Base-by-base conservation (phyloP, 129 eudicot species). In the Smallanthus sonchifolius region DNA sequence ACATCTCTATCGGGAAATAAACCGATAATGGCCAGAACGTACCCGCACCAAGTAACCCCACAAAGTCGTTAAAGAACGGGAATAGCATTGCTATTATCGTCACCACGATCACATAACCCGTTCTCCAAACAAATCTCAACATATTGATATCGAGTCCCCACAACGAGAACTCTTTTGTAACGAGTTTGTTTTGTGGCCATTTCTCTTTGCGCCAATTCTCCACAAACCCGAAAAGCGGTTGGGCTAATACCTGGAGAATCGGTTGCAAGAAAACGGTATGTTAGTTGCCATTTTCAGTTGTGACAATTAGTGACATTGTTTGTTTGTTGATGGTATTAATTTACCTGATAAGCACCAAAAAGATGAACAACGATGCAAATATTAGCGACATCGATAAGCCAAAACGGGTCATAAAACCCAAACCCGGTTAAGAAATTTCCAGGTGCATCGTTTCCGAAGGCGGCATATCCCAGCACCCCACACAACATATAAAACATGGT, bases 11-110 rank as follows among this genome's bases (percentile, higher is more conserved):
- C 0, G 97, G 96, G 80, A 89, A 92, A 73, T 81, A 89, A 11
- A 92, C 91, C 2, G 98, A 82, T 20, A 89, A 62, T 6, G 98
- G 98, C 95, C 91, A 92, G 45, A 92, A 92, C 0, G 86, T 57
- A 3, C 78, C 45, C 3, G 96, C 88, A 1, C 98, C 95, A n/a
- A 89, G 79, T 28, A 92, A 81, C 0, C 90, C 98, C 36, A 87
- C 84, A 32, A 92, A 76, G 59, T 89, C 87, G 39, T 92, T 87
- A 80, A 89, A 92, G 80, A 85, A 89, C 0, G 98, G 96, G 68
- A 92, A 81, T 10, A 84, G 7, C 91, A 87, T 87, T 5, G 96
- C 95, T 0, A 87, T 2, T 6, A 82, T 30, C 5, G 92, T 86
- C 19, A 80, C 76, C 7, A 82, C 35, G 30, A 84, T 57, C 54